Base-by-base conservation (phyloP, 2,329 filamentous ascomycete species). In the Trichoderma endophyticum region DNA sequence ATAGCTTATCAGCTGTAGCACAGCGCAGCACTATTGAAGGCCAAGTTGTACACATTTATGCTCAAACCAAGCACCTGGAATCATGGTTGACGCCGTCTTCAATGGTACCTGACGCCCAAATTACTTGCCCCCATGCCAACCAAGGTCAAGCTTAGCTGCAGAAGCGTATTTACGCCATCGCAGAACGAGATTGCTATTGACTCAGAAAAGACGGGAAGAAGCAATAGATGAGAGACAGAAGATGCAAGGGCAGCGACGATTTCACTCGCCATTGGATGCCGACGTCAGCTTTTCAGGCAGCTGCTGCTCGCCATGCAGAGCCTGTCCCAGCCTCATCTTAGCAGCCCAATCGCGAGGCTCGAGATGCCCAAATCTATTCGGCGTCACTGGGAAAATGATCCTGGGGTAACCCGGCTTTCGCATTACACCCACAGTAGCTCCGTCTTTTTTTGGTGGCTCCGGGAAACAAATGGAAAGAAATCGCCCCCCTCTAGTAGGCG, bases 211-310 rank as follows among this genome's bases (percentile, higher is more conserved):
- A 59, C 63, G 48, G 54, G 28, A 15, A 68, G n/a, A 59, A 30
- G 34, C 34, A 48, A 48, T 56, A 57, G 48, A 59, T 43, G 24
- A 68, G 65, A 68, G 54, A 48, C 51, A 43, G 26, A 26, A 57
- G 65, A 61, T 36, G 66, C 66, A 69, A 69, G 66, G 66, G 66
- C 66, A 14, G 56, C 2, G 14, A 21, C 1, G n/a, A 24, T 28
- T 8, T 5, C 36, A 39, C n/a, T 34, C 6, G 12, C 34, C 14
- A 68, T 54, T 65, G 62, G 62, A 65, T 43, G 32, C 26, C 30
- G 14, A 18, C n/a, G 28, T 66, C 66, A 61, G 66, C 66, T 61
- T 18, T 54, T 51, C 66, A 48, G 66, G 66, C 65, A 69, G 54
- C 56, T 28, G 51, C 66, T 11, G 6, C 56, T 18, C 36, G 9